Evolutionary conservation across 306 rosid genomes (phyloP).

Genomic region (Herpetospermum pedunculosum): DNA sequence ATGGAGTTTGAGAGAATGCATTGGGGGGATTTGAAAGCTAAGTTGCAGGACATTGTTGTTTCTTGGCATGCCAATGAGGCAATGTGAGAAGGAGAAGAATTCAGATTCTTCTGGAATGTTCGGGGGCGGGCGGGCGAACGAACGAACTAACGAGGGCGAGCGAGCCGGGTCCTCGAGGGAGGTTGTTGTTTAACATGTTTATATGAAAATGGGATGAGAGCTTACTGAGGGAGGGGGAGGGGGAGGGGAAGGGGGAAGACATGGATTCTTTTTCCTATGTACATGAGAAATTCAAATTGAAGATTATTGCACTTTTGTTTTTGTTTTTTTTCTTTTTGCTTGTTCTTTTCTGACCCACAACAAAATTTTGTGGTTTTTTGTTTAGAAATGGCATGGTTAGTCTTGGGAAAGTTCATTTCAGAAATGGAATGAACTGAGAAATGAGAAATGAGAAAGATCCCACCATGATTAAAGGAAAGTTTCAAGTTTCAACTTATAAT

Average conservation of each 20-base stretch:
- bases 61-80: slow-evolving; percentile 35
- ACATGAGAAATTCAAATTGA: background rate
- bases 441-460: background rate
- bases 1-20: slow-evolving; percentile 43
- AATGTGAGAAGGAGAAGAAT: background rate
- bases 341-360: background rate
- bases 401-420: background rate
- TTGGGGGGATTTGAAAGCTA: slow-evolving; percentile 39
- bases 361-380: background rate
- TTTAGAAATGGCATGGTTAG: background rate
- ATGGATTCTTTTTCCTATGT: background rate
- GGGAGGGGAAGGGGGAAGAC: background rate
- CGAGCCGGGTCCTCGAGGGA: no score
- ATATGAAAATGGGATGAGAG: background rate
- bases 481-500: background rate
- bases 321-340: background rate
- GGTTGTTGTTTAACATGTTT: background rate
- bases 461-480: background rate
- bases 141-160: no score
- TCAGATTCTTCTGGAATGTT: background rate
- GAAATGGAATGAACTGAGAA: background rate
- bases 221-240: background rate
- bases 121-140: no score
- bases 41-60: slow-evolving; percentile 38
- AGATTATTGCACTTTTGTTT: background rate